Evolutionary conservation across 331 rosid species (phyloP), one percentile per base, ranked within the genome.

Genomic region (Malus hybrid): DNA sequence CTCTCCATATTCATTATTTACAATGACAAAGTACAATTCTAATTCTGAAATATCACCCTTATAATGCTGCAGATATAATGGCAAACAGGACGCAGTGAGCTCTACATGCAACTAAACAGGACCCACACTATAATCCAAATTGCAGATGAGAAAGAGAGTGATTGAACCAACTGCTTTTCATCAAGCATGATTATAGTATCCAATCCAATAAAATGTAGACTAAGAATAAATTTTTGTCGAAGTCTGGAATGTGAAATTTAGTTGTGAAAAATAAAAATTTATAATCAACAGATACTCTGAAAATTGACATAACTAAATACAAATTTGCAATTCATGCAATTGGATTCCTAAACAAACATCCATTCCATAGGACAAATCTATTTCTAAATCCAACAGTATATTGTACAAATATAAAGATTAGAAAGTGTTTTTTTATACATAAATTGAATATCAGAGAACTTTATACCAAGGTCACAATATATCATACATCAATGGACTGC

Each of bases 1-100:
- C 86, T 92, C 99, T 79, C 99, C 99, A 75, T 94, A 94, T 84
- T 94, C 97, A 63, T 94, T 94, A 82, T 94, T 94, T 82, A 94
- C 76, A 53, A 94, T 90, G 71, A 94, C 97, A 72, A 92, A 94
- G 84, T 94, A 94, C 70, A 94, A 88, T 84, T 94, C 99, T 65
- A 94, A 84, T 53, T 84, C 93, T n/a, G 96, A 86, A 71, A 94
- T 75, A 76, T 92, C 90, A 78, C 96, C 96, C 75, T 86, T 77
- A 77, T 75, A 92, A 84, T 81, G 99, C 99, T 94, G 91, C 79
- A 68, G 57, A 50, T 68, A 81, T 68, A 75, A 44, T 42, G 2
- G 65, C 18, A 78, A 69, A 84, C 36, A 34, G 57, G 46, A 10
- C 32, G 36, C 26, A 5, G 22, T 68, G 62, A 75, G 75, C 36